Base-by-base conservation (phyloP, 2,329 filamentous ascomycete species). In the Lachnellula occidentalis region DNA sequence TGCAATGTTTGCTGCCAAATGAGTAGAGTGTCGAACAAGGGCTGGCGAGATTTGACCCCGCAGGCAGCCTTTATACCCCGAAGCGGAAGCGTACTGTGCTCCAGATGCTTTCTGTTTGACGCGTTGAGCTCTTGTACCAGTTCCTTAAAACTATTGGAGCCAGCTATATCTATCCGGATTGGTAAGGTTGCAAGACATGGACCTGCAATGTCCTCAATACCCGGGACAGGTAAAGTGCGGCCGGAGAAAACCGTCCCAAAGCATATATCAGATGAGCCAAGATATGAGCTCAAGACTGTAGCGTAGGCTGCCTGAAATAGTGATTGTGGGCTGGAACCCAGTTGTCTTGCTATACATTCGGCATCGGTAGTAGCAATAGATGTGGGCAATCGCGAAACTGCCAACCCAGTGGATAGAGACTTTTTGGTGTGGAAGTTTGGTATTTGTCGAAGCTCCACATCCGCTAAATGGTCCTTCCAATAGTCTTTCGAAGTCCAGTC, bases 191-290 rank as follows among this genome's bases (percentile, higher is more conserved):
- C 76, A 49, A 96, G 83, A 63, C 88, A 94, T 9, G 92, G 92
- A 0, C 92, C 92, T 53, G 92, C 75, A 3, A 92, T 79, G 1
- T 80, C 74, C 58, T 95, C 90, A 34, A 95, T 82, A 0, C 78
- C 81, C 4, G 76, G 67, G 2, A 96, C 68, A 0, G 88, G 81
- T n/a, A 91, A 70, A 1, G 87, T 90, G 52, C 92, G 79, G 1
- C 91, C 91, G 9, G 91, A 95, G 12, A 88, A 87, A 4, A 96
- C 88, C 1, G 83, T 86, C 0, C 92, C 92, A 39, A 95, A 80
- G 0, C 85, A 75, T 1, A 92, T 73, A 66, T 96, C 89, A 0
- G 76, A 67, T 1, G 73, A 74, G 2, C 87, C 88, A 2, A 81
- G 68, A 55, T 94, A 82, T 0, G 78, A 76, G 15, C 78, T 76